Evolutionary conservation across 495 filamentous ascomycete species (phyloP).

Genomic region (Penicillium alfredii): DNA sequence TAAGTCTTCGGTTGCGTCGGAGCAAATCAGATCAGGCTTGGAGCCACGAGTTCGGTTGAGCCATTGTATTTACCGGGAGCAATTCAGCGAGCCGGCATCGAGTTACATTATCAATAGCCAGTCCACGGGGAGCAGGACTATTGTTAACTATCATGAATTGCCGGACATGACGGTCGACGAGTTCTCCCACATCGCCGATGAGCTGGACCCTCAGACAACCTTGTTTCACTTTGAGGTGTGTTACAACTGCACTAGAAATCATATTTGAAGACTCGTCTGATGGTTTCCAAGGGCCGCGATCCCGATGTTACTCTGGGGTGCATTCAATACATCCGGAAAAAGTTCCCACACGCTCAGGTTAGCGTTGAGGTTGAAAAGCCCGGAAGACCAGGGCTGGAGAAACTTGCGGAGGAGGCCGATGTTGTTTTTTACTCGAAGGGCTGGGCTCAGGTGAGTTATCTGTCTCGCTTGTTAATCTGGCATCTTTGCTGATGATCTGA

Average conservation of each 20-base stretch:
- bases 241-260: constrained; percentile 2
- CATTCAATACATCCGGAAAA: constrained; percentile 49
- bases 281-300: constrained; percentile 52
- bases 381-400: constrained; percentile 50
- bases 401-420: constrained; percentile 57
- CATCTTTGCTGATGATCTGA: constrained; percentile 1
- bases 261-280: constrained; percentile 4
- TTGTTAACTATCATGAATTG: constrained; percentile 64
- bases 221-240: constrained; percentile 75
- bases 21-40: constrained; percentile 37
- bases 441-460: constrained; percentile 59
- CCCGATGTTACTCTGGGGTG: constrained; percentile 58
- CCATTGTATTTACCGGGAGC: constrained; percentile 54
- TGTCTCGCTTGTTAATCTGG: constrained; percentile 1
- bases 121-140: constrained; percentile 54
- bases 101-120: constrained; percentile 65
- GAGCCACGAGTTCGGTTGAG: constrained; percentile 41
- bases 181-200: constrained; percentile 36
- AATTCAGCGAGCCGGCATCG: constrained; percentile 52
- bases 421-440: constrained; percentile 64
- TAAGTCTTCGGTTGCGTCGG: constrained; percentile 29
- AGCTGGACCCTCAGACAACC: constrained; percentile 20
- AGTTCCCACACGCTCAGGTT: constrained; percentile 42
- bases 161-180: constrained; percentile 59
- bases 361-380: constrained; percentile 72